phyloP scores from a whole-genome alignment of 129 eudicot species.

The Lactuca sativa region DNA sequence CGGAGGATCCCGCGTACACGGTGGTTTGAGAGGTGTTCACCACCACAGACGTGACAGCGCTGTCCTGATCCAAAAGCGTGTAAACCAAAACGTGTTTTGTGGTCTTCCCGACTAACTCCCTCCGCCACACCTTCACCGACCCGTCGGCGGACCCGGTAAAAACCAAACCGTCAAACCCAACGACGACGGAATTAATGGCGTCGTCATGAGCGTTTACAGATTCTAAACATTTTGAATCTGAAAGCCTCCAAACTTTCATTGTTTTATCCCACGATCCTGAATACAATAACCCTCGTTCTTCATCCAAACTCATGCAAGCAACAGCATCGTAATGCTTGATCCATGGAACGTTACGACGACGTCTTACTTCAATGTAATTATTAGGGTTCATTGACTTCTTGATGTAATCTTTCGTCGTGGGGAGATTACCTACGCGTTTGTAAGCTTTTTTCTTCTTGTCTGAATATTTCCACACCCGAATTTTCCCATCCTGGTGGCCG shows the following conservation, averaged over 20 bases:
- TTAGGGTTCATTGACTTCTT: conserved; percentile 54
- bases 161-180: conserved; percentile 51
- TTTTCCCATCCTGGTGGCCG: conserved; percentile 53
- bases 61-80: conserved; percentile 57
- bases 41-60: conserved; percentile 66
- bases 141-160: conserved; percentile 66
- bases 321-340: conserved; percentile 69
- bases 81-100: conserved; percentile 41
- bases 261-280: conserved; percentile 89
- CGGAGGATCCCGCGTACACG: conserved; percentile 74
- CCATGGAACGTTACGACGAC: conserved; percentile 56
- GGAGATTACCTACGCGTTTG: conserved; percentile 61
- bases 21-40: conserved; percentile 35
- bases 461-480: conserved; percentile 56
- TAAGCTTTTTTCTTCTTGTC: conserved; percentile 31
- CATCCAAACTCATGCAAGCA: conserved; percentile 54
- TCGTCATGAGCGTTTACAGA: conserved; percentile 67
- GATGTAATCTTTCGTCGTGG: conserved; percentile 49
- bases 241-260: conserved; percentile 62
- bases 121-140: conserved; percentile 62
- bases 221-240: conserved; percentile 70
- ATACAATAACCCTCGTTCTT: conserved; percentile 46
- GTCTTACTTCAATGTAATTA: conserved; percentile 49
- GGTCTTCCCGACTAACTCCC: conserved; percentile 47
- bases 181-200: conserved; percentile 58